Base-by-base conservation (phyloP, 176 grass and related monocot genomes). In the Cenchrus americanus region DNA sequence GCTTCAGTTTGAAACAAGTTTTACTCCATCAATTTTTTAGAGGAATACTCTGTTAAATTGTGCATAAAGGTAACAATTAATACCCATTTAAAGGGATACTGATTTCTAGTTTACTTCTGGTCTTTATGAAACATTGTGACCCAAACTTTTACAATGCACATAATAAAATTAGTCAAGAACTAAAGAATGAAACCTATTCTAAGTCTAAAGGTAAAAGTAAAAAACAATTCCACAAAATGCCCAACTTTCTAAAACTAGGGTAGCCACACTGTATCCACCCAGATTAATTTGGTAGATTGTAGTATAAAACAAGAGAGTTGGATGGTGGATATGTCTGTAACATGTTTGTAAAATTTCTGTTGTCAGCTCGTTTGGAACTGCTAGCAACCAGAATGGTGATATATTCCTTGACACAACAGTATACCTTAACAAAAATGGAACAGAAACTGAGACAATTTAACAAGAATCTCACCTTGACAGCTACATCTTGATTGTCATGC, bases 401-500 rank as follows among this genome's bases (percentile, higher is more conserved):
- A 55, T 19, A 26, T 41, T 60, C 55, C 53, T 81, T 37, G 26
- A 81, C 9, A 42, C 34, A 61, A 89, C 9, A 49, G 60, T 59
- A 67, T 9, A 63, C 63, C 61, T 32, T 64, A 37, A 37, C 34
- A 37, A 37, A 37, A 84, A 47, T 52, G 37, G 21, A 75, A 81
- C 18, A 73, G 19, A 22, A 93, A 82, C 3, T 50, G 57, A 44
- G 69, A 3, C 14, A 61, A n/a, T 71, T 76, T 62, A 67, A 61
- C 79, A 80, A 71, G 41, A 86, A 83, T 82, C 85, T 80, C 51
- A 98, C 92, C 92, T 98, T 98, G 48, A 98, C 88, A 84, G 95
- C 92, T 72, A 98, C 92, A 86, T 93, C 92, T 88, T 91, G 82
- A 27, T 88, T 93, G 87, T 89, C 78, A 76, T 85, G 89, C 88